These are phyloP conservation scores for Claviceps quebecensis DNA, from an alignment of 2,329 filamentous ascomycete species.

Conservation along the genomic window DNA sequence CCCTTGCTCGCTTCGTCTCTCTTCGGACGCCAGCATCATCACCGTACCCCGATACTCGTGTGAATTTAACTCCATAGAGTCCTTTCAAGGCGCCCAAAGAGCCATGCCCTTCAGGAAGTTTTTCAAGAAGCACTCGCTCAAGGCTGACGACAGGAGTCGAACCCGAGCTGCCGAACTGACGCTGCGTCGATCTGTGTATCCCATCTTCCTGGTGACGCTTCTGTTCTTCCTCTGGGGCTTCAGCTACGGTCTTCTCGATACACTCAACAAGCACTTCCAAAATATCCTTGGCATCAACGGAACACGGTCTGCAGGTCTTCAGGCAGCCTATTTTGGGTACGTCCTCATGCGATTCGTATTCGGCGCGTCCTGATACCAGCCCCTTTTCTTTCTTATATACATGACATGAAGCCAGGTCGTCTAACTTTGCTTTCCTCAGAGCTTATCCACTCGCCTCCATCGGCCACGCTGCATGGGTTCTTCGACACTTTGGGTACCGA, in stretches of 20 bases:
- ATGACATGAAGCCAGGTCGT: background rate
- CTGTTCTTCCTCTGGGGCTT: conserved; percentile 35
- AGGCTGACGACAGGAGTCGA: conserved; percentile 25
- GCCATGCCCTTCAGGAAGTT: conserved; percentile 30
- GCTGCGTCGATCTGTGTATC: conserved; percentile 50
- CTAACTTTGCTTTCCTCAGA: conserved; percentile 15
- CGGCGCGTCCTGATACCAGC: too few species aligned
- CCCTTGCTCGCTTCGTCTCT: too few species aligned
- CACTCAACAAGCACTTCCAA: conserved; percentile 37
- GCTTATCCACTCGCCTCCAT: conserved; percentile 58
- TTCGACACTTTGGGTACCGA: conserved; percentile 51
- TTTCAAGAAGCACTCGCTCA: conserved; percentile 30
- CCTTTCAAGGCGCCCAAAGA: background rate
- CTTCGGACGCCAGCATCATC: too few species aligned
- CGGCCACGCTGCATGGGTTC: conserved; percentile 47
- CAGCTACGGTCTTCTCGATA: conserved; percentile 31
- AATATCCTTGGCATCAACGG: conserved; percentile 28
- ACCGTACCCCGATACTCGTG: too few species aligned
- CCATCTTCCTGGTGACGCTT: conserved; percentile 40
- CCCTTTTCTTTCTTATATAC: too few species aligned
- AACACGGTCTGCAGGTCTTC: conserved; percentile 31
- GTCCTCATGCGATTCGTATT: background rate
- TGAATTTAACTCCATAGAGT: background rate
- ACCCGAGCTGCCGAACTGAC: conserved; percentile 42
- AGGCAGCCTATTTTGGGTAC: conserved; percentile 43